Evolutionary conservation across 2,329 filamentous ascomycete species (phyloP).

Genomic region (Cladophialophora carrionii): DNA sequence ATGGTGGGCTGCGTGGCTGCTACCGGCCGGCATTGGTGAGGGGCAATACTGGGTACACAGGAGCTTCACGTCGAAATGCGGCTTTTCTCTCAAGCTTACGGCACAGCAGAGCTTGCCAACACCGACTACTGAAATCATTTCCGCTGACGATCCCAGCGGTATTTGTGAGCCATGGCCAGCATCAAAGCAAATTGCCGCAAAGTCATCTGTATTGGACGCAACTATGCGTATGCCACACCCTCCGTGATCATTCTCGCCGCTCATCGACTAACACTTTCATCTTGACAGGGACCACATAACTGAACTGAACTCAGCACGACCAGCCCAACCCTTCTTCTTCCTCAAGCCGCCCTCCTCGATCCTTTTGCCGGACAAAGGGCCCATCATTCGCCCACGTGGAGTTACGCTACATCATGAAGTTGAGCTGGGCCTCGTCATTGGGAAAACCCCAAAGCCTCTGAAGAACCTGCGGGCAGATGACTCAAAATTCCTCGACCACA

Average conservation of each 20-base stretch:
- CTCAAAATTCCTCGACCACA: constrained; percentile 73
- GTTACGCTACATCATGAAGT: constrained; percentile 92
- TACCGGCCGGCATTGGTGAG: background rate
- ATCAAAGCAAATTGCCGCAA: constrained; percentile 64
- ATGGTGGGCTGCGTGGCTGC: too few species aligned
- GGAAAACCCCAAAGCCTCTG: constrained; percentile 66
- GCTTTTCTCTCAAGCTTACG: background rate
- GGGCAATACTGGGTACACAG: background rate
- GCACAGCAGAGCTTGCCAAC: background rate
- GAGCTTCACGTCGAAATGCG: background rate
- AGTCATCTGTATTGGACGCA: constrained; percentile 90
- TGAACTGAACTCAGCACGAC: constrained; percentile 83
- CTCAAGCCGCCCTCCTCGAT: constrained; percentile 90
- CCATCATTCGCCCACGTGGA: constrained; percentile 79
- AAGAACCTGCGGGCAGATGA: constrained; percentile 67
- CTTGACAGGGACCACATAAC: constrained; percentile 78
- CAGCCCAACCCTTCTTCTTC: constrained; percentile 99
- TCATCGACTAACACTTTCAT: constrained; percentile 24
- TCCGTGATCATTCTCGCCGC: constrained; percentile 13
- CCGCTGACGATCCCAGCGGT: background rate
- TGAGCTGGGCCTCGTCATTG: constrained; percentile 84
- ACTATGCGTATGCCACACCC: constrained; percentile 77
- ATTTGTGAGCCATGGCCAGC: constrained; percentile 42
- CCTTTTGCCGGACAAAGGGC: constrained; percentile 69
- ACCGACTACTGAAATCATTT: background rate